Percentiles rank a stretch among this genome's conserved stretches.
Evolutionary conservation across 2,329 filamentous ascomycete species (phyloP).

Genomic region (Phaeosphaeriaceae sp.): DNA sequence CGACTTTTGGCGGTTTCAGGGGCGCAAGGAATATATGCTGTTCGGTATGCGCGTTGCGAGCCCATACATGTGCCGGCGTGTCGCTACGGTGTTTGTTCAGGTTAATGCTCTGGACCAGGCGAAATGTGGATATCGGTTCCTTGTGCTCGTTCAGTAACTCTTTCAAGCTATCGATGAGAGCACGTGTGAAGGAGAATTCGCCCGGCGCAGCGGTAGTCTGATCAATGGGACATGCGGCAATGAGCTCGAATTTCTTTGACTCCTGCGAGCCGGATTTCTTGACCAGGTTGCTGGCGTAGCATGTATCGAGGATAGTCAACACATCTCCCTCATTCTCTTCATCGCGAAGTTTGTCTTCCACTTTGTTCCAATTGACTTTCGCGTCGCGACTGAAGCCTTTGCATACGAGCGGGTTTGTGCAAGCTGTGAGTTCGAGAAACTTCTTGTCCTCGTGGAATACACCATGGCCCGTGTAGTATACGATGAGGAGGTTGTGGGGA

Average conservation of each 20-base stretch:
- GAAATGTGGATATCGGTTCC: slow-evolving; percentile 40
- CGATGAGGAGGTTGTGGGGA: slow-evolving; percentile 42
- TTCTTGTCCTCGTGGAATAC: slow-evolving; percentile 28
- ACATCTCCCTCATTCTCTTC: slow-evolving; percentile 39
- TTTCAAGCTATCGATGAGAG: slow-evolving; percentile 39
- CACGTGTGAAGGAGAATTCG: slow-evolving; percentile 42
- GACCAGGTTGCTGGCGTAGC: slow-evolving; percentile 45
- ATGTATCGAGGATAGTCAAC: slow-evolving; percentile 48
- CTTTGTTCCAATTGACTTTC: slow-evolving; percentile 44
- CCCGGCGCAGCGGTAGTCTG: slow-evolving; percentile 39
- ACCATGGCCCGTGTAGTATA: slow-evolving; percentile 52
- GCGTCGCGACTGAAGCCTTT: slow-evolving; percentile 33
- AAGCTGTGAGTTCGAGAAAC: slow-evolving; percentile 35
- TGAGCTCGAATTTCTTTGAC: slow-evolving; percentile 39
- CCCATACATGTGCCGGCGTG: slow-evolving; percentile 38
- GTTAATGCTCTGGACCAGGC: slow-evolving; percentile 36
- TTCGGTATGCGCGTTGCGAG: slow-evolving; percentile 27
- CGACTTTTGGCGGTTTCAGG: slow-evolving; percentile 20
- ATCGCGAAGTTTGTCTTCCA: slow-evolving; percentile 40
- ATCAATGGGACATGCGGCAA: slow-evolving; percentile 40
- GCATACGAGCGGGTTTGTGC: slow-evolving; percentile 12
- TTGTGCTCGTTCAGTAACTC: slow-evolving; percentile 26
- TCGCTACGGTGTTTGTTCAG: slow-evolving; percentile 32
- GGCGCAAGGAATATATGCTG: slow-evolving; percentile 42
- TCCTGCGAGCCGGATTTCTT: slow-evolving; percentile 33